Base-by-base conservation (phyloP, 2,329 filamentous ascomycete genomes). In the Alternaria angustiovoidea region DNA sequence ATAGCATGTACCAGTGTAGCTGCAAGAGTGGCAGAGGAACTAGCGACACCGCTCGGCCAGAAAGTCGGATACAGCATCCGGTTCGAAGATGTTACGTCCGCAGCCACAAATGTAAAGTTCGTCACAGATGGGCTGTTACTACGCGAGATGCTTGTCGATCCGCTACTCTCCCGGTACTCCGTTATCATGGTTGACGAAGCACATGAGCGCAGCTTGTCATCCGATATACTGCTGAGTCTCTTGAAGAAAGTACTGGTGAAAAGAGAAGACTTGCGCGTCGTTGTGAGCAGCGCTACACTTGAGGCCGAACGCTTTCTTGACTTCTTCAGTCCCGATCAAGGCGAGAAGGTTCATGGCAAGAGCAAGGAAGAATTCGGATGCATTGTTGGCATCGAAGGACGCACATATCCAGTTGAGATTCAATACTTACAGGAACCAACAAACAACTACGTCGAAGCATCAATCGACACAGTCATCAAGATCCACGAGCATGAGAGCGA, bases 121-220 rank as follows among this genome's bases (percentile, higher is more conserved):
- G 81, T 98, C 64, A 99, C 94, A 0, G 95, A 99, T 80, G 94
- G 94, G 0, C 84, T 99, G 49, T 85, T 99, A 32, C 88, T 99
- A 54, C 85, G 94, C 71, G 95, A 99, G 80, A 95, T 94, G 28
- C 85, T 99, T 5, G 92, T 97, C 4, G 95, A 99, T 78, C 95
- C 95, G 12, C 81, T 98, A 4, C 81, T 99, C 36, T 95, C 92
- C 20, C 87, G 93, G 11, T 99, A 99, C 76, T 96, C 93, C 0
- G 91, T 97, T 44, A 92, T 99, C 70, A 97, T 99, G 93, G 91
- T 99, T 7, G 95, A 99, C 75, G 94, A 98, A 80, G 95, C 94
- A 7, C 95, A 99, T 75, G 94, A 98, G 79, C 86, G 95, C 54
- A 97, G 93, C 49, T 86, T 98, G 60, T 96, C 92, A 76, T 96